Evolutionary conservation across 2,329 filamentous ascomycete species (phyloP).

Genomic region (Monilinia fructicola): DNA sequence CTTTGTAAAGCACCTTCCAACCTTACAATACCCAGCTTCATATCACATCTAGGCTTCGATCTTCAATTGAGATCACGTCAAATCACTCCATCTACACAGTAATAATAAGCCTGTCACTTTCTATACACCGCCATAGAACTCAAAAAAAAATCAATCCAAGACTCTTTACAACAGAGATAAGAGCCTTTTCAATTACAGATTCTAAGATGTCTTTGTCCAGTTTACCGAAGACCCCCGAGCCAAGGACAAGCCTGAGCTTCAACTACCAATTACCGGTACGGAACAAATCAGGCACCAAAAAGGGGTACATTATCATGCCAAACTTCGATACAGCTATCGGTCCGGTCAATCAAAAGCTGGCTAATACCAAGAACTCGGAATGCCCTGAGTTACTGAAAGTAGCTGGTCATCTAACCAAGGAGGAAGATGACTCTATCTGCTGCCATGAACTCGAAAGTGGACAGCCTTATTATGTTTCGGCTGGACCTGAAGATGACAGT

Average conservation of each 20-base stretch:
- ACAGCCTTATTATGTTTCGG: not conserved
- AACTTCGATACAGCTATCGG: not conserved
- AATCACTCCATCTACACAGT: not conserved
- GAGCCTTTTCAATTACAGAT: not conserved
- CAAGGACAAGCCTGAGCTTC: not conserved
- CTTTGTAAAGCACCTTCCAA: not conserved
- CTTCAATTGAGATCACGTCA: too few species aligned
- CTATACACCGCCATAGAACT: not conserved
- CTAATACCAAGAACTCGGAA: not conserved
- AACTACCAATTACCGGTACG: not conserved
- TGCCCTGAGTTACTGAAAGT: not conserved
- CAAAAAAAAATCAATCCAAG: too few species aligned
- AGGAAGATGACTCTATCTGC: not conserved
- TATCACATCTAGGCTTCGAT: not conserved
- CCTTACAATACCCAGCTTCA: not conserved
- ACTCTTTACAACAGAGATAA: not conserved
- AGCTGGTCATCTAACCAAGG: not conserved
- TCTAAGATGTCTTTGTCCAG: not conserved
- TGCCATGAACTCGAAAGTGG: not conserved
- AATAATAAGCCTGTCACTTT: not conserved
- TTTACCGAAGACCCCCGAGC: not conserved
- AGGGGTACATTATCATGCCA: not conserved
- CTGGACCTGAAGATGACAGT: not conserved
- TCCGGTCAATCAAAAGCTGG: not conserved
- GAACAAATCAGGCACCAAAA: too few species aligned